Percentiles rank a stretch among this genome's conserved stretches.
These are phyloP conservation scores for Penicillium salamii DNA, from an alignment of 495 filamentous ascomycete species.

Conservation along the genomic window DNA sequence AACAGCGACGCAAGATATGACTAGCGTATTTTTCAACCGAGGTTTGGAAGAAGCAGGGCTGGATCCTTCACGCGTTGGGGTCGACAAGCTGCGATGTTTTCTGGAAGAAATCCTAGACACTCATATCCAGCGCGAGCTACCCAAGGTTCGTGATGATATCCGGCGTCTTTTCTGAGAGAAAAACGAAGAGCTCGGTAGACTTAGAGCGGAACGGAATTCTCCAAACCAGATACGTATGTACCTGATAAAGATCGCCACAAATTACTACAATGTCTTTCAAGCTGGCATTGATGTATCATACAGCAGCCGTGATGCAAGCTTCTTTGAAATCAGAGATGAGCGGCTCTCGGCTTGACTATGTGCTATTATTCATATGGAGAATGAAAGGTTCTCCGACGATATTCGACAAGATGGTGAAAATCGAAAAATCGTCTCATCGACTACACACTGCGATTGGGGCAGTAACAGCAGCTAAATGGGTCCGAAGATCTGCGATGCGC, in stretches of 20 bases:
- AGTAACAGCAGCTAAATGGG: too few species aligned
- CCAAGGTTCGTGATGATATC: slow-evolving; percentile 22
- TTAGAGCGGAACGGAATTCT: slow-evolving; percentile 13
- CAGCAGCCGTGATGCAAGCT: slow-evolving; percentile 7
- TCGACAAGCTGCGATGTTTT: slow-evolving; percentile 20
- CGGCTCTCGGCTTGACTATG: slow-evolving; percentile 11
- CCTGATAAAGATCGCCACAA: slow-evolving; percentile 15
- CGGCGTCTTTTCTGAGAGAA: too few species aligned
- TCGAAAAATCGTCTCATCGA: slow-evolving; percentile 10
- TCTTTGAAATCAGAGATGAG: slow-evolving; percentile 6
- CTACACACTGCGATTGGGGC: too few species aligned
- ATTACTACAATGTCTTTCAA: slow-evolving; percentile 14
- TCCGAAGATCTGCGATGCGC: too few species aligned
- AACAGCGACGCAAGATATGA: slow-evolving; percentile 8
- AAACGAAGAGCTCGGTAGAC: slow-evolving; percentile 8
- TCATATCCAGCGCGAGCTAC: slow-evolving; percentile 27
- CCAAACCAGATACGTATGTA: slow-evolving; percentile 19
- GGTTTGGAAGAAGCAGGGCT: slow-evolving; percentile 17
- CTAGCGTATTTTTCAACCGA: slow-evolving; percentile 17
- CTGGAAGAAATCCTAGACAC: slow-evolving; percentile 22
- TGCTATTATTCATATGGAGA: slow-evolving; percentile 21
- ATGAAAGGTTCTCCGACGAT: slow-evolving; percentile 19
- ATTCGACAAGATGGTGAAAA: slow-evolving; percentile 19
- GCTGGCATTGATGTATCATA: slow-evolving; percentile 23
- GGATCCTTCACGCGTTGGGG: slow-evolving; percentile 20